These are phyloP conservation scores for Candida odintsovae DNA, from an alignment of 805 yeast genomes.

Conservation along the genomic window DNA sequence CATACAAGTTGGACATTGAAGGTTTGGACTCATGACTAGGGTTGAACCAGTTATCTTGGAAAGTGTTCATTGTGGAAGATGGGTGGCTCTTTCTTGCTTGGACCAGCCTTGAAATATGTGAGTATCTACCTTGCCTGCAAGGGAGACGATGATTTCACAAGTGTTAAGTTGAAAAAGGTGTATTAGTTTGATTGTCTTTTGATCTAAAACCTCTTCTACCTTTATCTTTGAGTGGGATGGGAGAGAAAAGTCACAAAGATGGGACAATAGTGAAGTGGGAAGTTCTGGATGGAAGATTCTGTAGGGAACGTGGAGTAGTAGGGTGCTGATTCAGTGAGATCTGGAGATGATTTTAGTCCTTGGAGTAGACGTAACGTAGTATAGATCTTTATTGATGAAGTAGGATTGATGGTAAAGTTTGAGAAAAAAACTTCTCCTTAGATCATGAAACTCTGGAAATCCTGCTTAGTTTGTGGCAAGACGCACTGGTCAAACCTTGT, in stretches of 20 bases:
- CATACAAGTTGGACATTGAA: slow-evolving; percentile 4
- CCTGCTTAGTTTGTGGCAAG: not conserved
- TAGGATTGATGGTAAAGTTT: not conserved
- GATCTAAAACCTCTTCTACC: not conserved
- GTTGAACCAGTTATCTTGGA: slow-evolving; percentile 4
- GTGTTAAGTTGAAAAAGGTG: not conserved
- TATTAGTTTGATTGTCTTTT: not conserved
- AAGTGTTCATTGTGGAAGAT: slow-evolving; percentile 1
- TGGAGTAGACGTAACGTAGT: not conserved
- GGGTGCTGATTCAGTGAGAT: not conserved
- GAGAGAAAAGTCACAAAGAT: not conserved
- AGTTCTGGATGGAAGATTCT: not conserved
- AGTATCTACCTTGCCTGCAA: slow-evolving; percentile 10
- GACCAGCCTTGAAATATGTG: slow-evolving; percentile 4
- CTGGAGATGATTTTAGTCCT: not conserved
- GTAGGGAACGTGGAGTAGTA: not conserved
- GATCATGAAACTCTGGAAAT: not conserved
- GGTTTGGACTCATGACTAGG: slow-evolving; percentile 3
- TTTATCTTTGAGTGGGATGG: not conserved
- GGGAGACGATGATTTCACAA: slow-evolving; percentile 4
- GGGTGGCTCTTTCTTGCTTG: not conserved
- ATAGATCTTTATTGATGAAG: not conserved
- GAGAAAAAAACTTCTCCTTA: not conserved
- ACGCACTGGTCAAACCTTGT: not conserved
- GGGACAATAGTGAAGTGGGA: not conserved